Base-by-base conservation (phyloP, 208 protist genomes). In the Wallacemonas sp. region DNA sequence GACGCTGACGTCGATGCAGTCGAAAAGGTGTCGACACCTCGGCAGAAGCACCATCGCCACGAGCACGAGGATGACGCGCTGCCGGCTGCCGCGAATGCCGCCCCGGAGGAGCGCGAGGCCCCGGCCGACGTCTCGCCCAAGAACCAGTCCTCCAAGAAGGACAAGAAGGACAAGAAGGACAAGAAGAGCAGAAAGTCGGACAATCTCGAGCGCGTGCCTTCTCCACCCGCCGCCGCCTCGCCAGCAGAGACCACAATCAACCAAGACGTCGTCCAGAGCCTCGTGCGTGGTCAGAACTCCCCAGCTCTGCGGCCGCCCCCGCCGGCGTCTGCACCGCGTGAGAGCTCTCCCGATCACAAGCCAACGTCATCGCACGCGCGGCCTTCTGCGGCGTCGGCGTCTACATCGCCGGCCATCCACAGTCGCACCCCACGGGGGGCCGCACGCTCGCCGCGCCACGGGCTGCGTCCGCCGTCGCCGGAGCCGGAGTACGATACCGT, bases 141-240 rank as follows among this genome's bases (percentile, higher is more conserved):
- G n/a, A n/a, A n/a, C n/a, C n/a, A n/a, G n/a, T n/a, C n/a, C n/a
- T n/a, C 31, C 22, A 49, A 55, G 26, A 57, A 67, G 26, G 12
- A 57, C 49, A 57, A 57, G 26, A 57, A 57, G 49, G 25, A 57
- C 26, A 33, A 57, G 25, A 57, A 57, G 49, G 25, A 33, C n/a
- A 50, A 50, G 44, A 50, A 50, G 38, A 18, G 10, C 14, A 7
- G 38, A 42, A 42, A 42, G 10, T 7, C 38, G 10, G 38, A 22
- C 23, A 20, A 54, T 22, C 18, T 20, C 18, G 46, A n/a, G n/a
- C n/a, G n/a, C n/a, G n/a, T n/a, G n/a, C n/a, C n/a, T n/a, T n/a
- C n/a, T n/a, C n/a, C n/a, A n/a, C n/a, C n/a, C n/a, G n/a, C 46
- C 7, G n/a, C 25, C 11, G 46, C n/a, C 8, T 20, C 10, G 22